Evolutionary conservation across 2,329 filamentous ascomycete species (phyloP).

Genomic region (Hansfordia pulvinata): DNA sequence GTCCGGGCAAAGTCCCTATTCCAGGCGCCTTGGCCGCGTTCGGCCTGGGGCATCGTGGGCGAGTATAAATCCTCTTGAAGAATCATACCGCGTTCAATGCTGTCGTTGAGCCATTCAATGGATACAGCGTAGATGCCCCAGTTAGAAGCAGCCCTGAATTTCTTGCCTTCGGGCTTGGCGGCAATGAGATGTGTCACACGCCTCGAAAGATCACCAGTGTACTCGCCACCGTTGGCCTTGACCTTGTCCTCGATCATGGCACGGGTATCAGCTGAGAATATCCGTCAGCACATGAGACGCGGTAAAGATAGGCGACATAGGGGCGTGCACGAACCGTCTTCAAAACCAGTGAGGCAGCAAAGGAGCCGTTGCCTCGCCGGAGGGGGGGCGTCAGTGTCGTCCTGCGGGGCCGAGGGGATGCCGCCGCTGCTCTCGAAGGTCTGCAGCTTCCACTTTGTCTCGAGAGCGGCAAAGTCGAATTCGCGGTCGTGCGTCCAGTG

Average conservation of each 20-base stretch:
- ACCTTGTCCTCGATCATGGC: constrained; percentile 57
- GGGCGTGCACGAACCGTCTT: too few relatives aligned
- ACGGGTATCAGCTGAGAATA: constrained; percentile 43
- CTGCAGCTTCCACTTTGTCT: constrained; percentile 50
- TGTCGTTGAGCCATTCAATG: constrained; percentile 75
- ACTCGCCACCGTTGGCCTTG: constrained; percentile 60
- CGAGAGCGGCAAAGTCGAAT: constrained; percentile 58
- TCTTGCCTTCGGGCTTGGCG: constrained; percentile 65
- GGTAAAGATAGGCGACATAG: constrained; percentile 10
- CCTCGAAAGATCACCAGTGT: constrained; percentile 78
- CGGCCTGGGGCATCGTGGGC: constrained; percentile 51
- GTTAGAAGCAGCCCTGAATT: constrained; percentile 73
- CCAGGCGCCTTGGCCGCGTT: constrained; percentile 72
- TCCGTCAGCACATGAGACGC: constrained; percentile 6
- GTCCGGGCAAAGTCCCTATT: constrained; percentile 35
- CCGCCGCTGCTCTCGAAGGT: constrained; percentile 43
- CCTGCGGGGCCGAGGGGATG: constrained; percentile 16
- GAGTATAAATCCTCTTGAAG: constrained; percentile 80
- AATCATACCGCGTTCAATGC: constrained; percentile 75
- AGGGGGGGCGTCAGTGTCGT: too few relatives aligned
- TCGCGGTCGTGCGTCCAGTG: constrained; percentile 71
- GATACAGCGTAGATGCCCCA: constrained; percentile 76
- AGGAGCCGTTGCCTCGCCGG: constrained; percentile 28
- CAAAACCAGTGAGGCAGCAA: constrained; percentile 44
- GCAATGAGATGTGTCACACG: constrained; percentile 81